Evolutionary conservation across 176 grass and related monocot genomes (phyloP).

Genomic region (Calamus simplicifolius): DNA sequence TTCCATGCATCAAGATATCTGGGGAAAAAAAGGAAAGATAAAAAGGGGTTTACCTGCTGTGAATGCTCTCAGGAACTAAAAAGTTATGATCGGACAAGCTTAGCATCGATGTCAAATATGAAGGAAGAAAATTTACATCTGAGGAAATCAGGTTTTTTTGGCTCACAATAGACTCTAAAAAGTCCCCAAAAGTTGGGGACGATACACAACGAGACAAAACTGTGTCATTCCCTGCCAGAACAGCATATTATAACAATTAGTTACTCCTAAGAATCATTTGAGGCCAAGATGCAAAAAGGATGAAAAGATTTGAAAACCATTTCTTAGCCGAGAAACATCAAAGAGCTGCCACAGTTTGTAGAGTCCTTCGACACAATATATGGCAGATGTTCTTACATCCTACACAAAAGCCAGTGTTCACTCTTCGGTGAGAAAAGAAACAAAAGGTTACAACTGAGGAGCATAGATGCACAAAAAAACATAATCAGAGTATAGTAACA

Average conservation of each 20-base stretch:
- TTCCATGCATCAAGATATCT: not conserved
- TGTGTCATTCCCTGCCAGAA: constrained; percentile 49
- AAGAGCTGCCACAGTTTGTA: constrained; percentile 53
- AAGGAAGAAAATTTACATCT: constrained; percentile 56
- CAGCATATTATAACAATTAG: constrained; percentile 14
- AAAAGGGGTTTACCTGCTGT: constrained; percentile 39
- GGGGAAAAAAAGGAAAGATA: constrained; percentile 1
- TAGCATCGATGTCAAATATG: constrained; percentile 73
- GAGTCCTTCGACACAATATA: constrained; percentile 65
- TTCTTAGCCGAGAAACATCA: constrained; percentile 41
- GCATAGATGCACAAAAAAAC: not conserved
- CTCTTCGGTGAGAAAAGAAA: not conserved
- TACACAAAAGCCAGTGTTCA: constrained; percentile 19
- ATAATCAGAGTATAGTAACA: not conserved
- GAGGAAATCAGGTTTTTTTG: constrained; percentile 81
- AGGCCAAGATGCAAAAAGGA: no score
- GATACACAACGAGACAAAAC: constrained; percentile 44
- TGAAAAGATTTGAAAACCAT: constrained; percentile 27
- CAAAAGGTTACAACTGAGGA: constrained; percentile 8
- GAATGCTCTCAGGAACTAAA: constrained; percentile 51
- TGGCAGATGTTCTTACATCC: constrained; percentile 61
- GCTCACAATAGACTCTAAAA: constrained; percentile 58
- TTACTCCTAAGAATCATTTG: no score
- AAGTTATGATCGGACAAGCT: constrained; percentile 45
- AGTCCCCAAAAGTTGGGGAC: constrained; percentile 51